Percentiles rank a stretch among this genome's conserved stretches.
These are phyloP conservation scores for Euphorbia pulcherrima DNA, from an alignment of 345 rosid genomes.

Conservation along the genomic window DNA sequence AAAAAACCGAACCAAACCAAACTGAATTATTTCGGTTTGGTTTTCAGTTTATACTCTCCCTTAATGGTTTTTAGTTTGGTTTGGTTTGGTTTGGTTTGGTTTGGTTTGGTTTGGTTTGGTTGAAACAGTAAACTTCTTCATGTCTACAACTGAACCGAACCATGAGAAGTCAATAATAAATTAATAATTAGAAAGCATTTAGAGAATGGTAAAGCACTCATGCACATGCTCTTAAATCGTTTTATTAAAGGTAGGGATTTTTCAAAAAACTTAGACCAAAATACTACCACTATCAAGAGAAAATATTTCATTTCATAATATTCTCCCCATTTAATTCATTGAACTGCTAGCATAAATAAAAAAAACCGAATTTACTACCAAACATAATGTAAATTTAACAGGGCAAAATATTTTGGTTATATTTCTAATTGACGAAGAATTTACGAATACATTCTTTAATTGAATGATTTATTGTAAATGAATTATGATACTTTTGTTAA, in stretches of 20 bases:
- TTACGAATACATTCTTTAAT: not conserved
- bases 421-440: not conserved
- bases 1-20: no score
- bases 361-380: not conserved
- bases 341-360: not conserved
- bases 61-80: no score
- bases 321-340: not conserved
- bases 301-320: no score
- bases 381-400: not conserved
- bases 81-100: no score
- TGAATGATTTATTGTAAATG: not conserved
- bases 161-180: not conserved
- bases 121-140: not conserved
- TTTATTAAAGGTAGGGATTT: not conserved
- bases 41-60: no score
- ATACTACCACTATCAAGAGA: not conserved
- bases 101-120: no score
- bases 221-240: not conserved
- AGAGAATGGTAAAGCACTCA: not conserved
- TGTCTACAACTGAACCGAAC: not conserved
- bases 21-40: no score
- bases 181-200: not conserved
- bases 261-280: not conserved
- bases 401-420: not conserved
- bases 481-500: not conserved